A percentile compares a stretch with the other conserved stretches of the same genome.
These are phyloP conservation scores for Tylopilus sp. DNA, from an alignment of 1,284 basidiomycete genomes.

Conservation along the genomic window DNA sequence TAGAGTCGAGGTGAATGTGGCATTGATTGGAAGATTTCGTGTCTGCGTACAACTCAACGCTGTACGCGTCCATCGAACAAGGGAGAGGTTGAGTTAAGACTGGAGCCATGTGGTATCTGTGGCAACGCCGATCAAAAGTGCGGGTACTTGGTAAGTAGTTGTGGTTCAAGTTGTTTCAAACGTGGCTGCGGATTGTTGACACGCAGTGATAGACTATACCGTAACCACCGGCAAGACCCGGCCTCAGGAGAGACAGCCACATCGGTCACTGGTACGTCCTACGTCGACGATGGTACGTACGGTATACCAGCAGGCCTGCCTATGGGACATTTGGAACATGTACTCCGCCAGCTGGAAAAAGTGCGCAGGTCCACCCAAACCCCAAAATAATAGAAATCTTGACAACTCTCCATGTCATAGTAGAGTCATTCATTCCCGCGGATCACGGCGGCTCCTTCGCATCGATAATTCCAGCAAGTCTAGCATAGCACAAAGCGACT, in stretches of 20 bases:
- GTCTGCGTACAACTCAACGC: slow-evolving; percentile 13
- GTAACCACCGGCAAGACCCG: background rate
- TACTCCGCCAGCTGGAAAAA: no score
- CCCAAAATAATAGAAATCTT: no score
- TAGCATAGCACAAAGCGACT: no score
- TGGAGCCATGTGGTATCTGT: slow-evolving; percentile 35
- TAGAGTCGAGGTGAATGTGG: slow-evolving; percentile 32
- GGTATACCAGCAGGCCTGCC: no score
- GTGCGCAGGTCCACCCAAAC: background rate
- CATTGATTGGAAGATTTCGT: slow-evolving; percentile 39
- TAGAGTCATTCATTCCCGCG: background rate
- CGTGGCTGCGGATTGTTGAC: slow-evolving; percentile 4
- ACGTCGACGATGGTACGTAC: background rate
- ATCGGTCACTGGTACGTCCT: background rate
- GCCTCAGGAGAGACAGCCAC: background rate
- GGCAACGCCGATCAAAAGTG: slow-evolving; percentile 16
- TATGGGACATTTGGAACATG: no score
- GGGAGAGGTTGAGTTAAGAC: slow-evolving; percentile 39
- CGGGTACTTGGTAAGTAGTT: slow-evolving; percentile 15
- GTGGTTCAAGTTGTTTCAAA: background rate
- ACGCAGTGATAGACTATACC: background rate
- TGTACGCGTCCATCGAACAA: slow-evolving; percentile 32
- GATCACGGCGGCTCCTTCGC: no score
- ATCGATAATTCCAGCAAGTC: no score
- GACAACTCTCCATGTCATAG: no score